Evolutionary conservation across 768 basidiomycete genomes (phyloP), one percentile per base, ranked within the genome.

Genomic region (Leccinum truebloodii): DNA sequence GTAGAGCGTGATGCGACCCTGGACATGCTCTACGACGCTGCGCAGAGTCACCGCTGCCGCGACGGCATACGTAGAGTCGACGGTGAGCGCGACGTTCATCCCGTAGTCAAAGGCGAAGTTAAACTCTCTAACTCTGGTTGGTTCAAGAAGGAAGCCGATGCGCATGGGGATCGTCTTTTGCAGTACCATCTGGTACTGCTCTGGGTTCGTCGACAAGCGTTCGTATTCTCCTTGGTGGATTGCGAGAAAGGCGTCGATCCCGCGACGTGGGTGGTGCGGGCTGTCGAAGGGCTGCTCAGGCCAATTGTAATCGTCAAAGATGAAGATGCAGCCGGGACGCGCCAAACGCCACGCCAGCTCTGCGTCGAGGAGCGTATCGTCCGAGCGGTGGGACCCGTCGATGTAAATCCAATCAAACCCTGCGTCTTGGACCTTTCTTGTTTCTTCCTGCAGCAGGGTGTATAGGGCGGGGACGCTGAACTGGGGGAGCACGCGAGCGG

Each of bases 271-370:
- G 65, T 86, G 85, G 58, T 82, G 79, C 6, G 75, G 71, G 58
- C 83, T 82, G 10, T 79, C 77, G 32, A 76, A 65, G 0, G 80
- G 80, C 61, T 85, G 78, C 46, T 71, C 75, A 30, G 78, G 66
- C 85, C 84, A 86, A 39, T 76, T 73, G 63, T 86, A 86, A 67
- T 86, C 83, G 62, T 86, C 84, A 63, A 86, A 83, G 51, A 86
- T 79, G 66, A 86, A 63, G 55, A 85, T 71, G 5, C 82, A 81
- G 7, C 78, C 81, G 34, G 79, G 75, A 55, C 76, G 74, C 3
- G 83, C 81, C 18, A 86, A 71, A 6, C 86, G 75, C 84, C 85
- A 86, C 2, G 77, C 79, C 34, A 86, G 70, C 68, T 86, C 86
- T 8, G 79, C 84, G 64, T 86, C 86, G n/a, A 86, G 75, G 52